Base-by-base conservation (phyloP, 2,329 filamentous ascomycete genomes). In the Tolypocladium tropicale region DNA sequence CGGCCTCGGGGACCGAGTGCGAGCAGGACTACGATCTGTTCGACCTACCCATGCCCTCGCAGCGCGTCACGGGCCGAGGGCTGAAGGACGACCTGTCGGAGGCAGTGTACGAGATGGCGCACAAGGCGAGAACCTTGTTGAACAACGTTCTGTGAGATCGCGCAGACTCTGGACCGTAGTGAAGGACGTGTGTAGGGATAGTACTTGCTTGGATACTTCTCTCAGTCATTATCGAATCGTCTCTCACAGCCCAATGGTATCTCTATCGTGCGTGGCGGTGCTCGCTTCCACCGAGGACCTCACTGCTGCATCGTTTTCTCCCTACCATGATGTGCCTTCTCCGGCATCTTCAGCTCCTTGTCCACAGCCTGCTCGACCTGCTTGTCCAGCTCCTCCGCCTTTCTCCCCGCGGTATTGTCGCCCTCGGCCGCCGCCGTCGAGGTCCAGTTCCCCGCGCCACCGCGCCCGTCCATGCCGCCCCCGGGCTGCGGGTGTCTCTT, bases 371-470 rank as follows among this genome's bases (percentile, higher is more conserved):
- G 70, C 58, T 68, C 63, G 18, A 76, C 71, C 66, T 68, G 71
- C 56, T 65, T 69, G 65, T 78, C 75, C 30, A 79, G 60, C 56
- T 73, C 70, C 28, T 71, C 69, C 51, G 63, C 68, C 63, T 61
- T 69, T 57, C 51, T 63, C 53, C 63, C 64, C 60, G 65, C 62
- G 21, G 63, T 58, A 6, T 58, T 53, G 9, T 61, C 60, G 11
- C 51, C 65, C n/a, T 61, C 60, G 6, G 23, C 41, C 12, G 7
- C 41, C 41, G 12, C 16, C 23, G 53, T 64, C 65, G 43, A 48
- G 14, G 63, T 67, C 71, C 77, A 84, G 66, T 83, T 84, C 2
- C 81, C 82, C 1, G 79, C 79, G n/a, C 81, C 81, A 28, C 81
- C 82, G 6, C 81, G 75, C 0, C 82, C 81, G 21, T 60, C 61